phyloP scores from a whole-genome alignment of 768 basidiomycete genomes.

The Tylopilus balloui region DNA sequence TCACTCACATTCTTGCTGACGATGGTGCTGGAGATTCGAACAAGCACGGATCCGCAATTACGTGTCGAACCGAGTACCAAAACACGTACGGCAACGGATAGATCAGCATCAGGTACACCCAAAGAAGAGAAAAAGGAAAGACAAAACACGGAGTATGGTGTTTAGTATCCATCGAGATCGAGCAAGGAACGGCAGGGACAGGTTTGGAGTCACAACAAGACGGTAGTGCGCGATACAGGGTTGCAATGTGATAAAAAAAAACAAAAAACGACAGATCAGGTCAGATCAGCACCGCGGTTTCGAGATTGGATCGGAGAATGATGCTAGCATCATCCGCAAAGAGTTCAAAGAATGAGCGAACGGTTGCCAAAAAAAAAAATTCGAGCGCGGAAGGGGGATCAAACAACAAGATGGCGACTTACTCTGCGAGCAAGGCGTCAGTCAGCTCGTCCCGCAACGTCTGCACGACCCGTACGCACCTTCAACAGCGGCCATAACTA shows the following conservation, averaged over 20 bases:
- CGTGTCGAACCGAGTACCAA: conserved; percentile 26
- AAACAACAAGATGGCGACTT: conserved; percentile 41
- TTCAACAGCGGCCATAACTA: conserved; percentile 96
- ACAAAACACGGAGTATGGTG: conserved; percentile 10
- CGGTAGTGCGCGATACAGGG: no score
- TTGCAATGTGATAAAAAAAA: conserved; percentile 13
- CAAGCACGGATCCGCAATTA: conserved; percentile 26
- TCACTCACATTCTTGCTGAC: conserved; percentile 67
- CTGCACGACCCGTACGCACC: conserved; percentile 45
- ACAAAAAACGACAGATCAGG: conserved; percentile 27
- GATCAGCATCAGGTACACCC: conserved; percentile 14
- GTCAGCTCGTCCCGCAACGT: neutral
- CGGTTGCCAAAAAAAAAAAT: conserved; percentile 11
- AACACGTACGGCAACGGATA: conserved; percentile 19
- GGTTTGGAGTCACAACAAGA: conserved; percentile 20
- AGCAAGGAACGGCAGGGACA: conserved; percentile 14
- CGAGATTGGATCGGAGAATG: conserved; percentile 36
- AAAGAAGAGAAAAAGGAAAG: conserved; percentile 7
- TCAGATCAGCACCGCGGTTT: conserved; percentile 33
- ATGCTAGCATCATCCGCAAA: conserved; percentile 29
- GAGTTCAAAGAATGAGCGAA: conserved; percentile 26
- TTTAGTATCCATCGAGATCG: conserved; percentile 17
- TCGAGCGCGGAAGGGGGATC: conserved; percentile 20
- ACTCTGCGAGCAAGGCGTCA: conserved; percentile 50
- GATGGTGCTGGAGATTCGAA: conserved; percentile 57